phyloP scores from a whole-genome alignment of 345 rosid species.

The Linum lewisii region DNA sequence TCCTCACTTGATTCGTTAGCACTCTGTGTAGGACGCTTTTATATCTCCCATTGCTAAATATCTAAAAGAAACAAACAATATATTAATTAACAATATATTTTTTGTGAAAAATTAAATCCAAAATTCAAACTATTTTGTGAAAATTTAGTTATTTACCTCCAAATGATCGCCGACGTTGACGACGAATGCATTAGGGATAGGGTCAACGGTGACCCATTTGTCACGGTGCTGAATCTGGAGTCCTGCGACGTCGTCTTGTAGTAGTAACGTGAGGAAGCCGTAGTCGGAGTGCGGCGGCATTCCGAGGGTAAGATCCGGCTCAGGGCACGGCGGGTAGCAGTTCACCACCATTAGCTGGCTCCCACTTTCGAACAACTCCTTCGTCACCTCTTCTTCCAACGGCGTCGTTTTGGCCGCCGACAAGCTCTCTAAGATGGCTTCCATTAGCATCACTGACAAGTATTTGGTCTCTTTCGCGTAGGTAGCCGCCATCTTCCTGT shows the following conservation, averaged over 20 bases:
- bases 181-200: constrained; percentile 57
- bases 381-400: constrained; percentile 22
- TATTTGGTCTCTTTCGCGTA: constrained; percentile 59
- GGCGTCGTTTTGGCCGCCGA: neutral
- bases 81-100: neutral
- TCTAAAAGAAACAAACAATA: constrained; percentile 31
- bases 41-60: constrained; percentile 85
- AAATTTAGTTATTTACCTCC: constrained; percentile 37
- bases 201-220: constrained; percentile 69
- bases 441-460: constrained; percentile 47
- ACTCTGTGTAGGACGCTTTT: constrained; percentile 82
- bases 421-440: constrained; percentile 62
- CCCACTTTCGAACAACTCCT: constrained; percentile 41
- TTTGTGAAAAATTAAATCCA: too few relatives aligned
- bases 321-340: constrained; percentile 75
- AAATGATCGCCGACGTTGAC: constrained; percentile 90
- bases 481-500: constrained; percentile 52
- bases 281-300: constrained; percentile 95
- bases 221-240: constrained; percentile 46
- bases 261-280: constrained; percentile 78
- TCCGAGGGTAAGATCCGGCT: constrained; percentile 78
- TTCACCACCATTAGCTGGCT: constrained; percentile 73
- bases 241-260: constrained; percentile 76
- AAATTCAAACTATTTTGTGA: neutral
- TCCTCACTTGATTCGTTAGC: constrained; percentile 39